These are phyloP conservation scores for Psidium guajava DNA, from an alignment of 345 rosid genomes.

Conservation along the genomic window DNA sequence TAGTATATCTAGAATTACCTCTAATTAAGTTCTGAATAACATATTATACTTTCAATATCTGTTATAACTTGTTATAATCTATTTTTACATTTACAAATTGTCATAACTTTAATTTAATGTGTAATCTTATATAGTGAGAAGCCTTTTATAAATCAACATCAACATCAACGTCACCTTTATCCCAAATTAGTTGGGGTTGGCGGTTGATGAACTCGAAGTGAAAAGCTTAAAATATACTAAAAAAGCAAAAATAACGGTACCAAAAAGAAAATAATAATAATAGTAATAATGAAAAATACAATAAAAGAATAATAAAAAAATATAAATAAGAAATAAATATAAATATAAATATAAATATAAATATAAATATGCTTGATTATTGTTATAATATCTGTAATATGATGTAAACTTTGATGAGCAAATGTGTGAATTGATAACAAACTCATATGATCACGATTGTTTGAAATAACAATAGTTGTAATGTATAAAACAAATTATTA, in stretches of 20 bases:
- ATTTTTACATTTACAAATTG: neutral
- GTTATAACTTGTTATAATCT: neutral
- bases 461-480: neutral
- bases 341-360: too few species aligned
- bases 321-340: too few species aligned
- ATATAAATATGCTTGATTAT: neutral
- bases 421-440: neutral
- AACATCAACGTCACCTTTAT: too few species aligned
- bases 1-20: neutral
- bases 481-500: neutral
- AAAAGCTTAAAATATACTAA: too few species aligned
- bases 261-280: too few species aligned
- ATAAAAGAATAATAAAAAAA: too few species aligned
- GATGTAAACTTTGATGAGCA: neutral
- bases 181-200: too few species aligned
- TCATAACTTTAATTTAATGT: neutral
- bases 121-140: neutral
- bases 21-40: neutral
- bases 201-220: too few species aligned
- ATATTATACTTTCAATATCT: neutral
- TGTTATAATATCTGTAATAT: neutral
- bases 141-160: neutral
- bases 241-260: too few species aligned
- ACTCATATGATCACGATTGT: neutral
- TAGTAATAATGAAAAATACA: too few species aligned